These are phyloP conservation scores for Monilinia fructicola DNA, from an alignment of 2,329 filamentous ascomycete species.

Conservation along the genomic window DNA sequence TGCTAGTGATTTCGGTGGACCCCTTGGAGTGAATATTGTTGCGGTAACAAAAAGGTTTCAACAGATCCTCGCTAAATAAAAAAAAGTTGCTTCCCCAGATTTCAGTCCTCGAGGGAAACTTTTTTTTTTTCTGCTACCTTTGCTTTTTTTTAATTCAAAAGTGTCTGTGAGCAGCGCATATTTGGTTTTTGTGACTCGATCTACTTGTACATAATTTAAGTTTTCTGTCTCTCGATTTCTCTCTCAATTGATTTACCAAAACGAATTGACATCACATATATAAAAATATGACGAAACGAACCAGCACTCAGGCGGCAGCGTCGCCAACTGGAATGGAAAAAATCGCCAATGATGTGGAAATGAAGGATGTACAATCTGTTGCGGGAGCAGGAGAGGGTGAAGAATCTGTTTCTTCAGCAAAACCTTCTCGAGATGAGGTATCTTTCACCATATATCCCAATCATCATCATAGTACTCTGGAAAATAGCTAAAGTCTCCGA, in stretches of 20 bases:
- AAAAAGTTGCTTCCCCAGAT: conserved; percentile 21
- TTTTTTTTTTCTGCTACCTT: conserved; percentile 8
- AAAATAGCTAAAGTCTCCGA: conserved; percentile 9
- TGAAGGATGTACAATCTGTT: not conserved
- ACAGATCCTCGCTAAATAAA: conserved; percentile 27
- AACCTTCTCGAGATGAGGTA: conserved; percentile 12
- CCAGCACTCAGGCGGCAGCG: not conserved
- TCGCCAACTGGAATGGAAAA: conserved; percentile 6
- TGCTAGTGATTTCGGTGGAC: too few species aligned
- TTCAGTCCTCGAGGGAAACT: not conserved
- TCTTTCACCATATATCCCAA: not conserved
- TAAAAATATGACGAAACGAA: conserved; percentile 5
- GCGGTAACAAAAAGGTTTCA: conserved; percentile 24
- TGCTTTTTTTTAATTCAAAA: not conserved
- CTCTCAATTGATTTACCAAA: not conserved
- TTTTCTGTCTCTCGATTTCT: not conserved
- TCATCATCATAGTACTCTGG: not conserved
- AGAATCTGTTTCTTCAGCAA: not conserved
- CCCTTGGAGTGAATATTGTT: not conserved
- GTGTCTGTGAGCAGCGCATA: not conserved
- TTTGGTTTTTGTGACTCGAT: not conserved
- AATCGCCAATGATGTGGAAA: not conserved
- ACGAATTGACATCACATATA: not conserved
- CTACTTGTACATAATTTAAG: too few species aligned
- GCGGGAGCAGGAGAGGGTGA: not conserved